These are phyloP conservation scores for Lithohypha guttulata DNA, from an alignment of 2,329 filamentous ascomycete species.

Conservation along the genomic window DNA sequence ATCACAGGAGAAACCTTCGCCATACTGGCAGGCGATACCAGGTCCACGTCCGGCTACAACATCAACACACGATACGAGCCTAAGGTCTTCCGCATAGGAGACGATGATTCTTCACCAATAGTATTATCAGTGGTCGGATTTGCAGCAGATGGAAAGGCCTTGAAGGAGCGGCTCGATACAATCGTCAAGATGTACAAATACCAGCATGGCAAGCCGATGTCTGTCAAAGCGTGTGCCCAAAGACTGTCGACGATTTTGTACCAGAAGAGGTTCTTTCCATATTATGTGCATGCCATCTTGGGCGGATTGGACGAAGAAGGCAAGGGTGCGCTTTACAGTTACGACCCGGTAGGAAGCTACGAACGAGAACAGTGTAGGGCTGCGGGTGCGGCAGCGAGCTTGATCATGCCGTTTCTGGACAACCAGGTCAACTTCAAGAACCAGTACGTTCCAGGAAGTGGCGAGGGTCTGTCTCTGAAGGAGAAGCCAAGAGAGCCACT, in stretches of 20 bases:
- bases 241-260: conserved; percentile 92
- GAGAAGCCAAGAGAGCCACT: conserved; percentile 54
- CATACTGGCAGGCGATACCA: conserved; percentile 94
- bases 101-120: conserved; percentile 74
- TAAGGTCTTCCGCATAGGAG: conserved; percentile 96
- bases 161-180: conserved; percentile 87
- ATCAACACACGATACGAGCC: conserved; percentile 95
- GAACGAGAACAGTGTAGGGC: conserved; percentile 94
- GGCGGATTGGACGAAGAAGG: conserved; percentile 91
- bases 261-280: conserved; percentile 96
- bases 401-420: conserved; percentile 99
- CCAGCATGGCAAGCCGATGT: conserved; percentile 94
- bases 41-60: conserved; percentile 90
- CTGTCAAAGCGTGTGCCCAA: conserved; percentile 86
- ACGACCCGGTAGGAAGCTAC: conserved; percentile 95
- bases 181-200: conserved; percentile 99
- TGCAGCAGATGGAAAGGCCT: conserved; percentile 82
- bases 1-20: conserved; percentile 91
- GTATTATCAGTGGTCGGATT: conserved; percentile 92
- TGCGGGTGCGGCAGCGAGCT: conserved; percentile 77
- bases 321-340: conserved; percentile 87
- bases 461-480: conserved; percentile 68
- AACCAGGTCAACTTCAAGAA: conserved; percentile 99
- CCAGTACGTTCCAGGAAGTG: conserved; percentile 82
- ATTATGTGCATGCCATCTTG: conserved; percentile 92